These are phyloP conservation scores for Skeletonema menzelii DNA, from an alignment of 108 stramenopile species.

Conservation along the genomic window DNA sequence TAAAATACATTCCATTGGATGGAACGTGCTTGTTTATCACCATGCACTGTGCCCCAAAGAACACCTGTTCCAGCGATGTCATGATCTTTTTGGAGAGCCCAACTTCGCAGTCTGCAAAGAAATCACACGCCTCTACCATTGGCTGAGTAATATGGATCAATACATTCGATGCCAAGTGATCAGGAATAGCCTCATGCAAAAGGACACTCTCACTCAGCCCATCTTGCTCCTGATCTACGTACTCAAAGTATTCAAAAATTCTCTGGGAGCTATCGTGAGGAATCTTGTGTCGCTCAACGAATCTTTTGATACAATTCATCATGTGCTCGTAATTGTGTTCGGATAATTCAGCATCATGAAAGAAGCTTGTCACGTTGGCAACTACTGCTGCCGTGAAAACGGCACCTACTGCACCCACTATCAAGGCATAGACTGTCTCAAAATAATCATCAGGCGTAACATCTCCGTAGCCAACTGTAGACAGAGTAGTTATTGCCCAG, in stretches of 20 bases:
- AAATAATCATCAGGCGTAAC: slow-evolving; percentile 42
- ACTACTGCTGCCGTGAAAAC: slow-evolving; percentile 54
- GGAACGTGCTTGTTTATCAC: slow-evolving; percentile 25
- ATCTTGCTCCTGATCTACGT: slow-evolving; percentile 50
- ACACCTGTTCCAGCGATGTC: slow-evolving; percentile 43
- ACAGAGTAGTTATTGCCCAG: slow-evolving; percentile 57
- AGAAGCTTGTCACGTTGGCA: slow-evolving; percentile 57
- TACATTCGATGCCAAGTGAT: slow-evolving; percentile 28
- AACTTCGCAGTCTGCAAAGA: slow-evolving; percentile 41
- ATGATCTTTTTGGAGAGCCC: slow-evolving; percentile 46
- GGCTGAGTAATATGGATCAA: slow-evolving; percentile 45
- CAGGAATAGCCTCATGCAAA: slow-evolving; percentile 22
- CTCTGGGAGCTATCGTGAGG: slow-evolving; percentile 24
- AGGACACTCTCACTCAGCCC: slow-evolving; percentile 45
- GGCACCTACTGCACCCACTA: slow-evolving; percentile 43
- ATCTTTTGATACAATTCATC: slow-evolving; percentile 43
- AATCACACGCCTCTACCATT: slow-evolving; percentile 37
- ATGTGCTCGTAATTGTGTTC: slow-evolving; percentile 57
- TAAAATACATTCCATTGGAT: slow-evolving; percentile 51
- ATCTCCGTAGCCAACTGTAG: slow-evolving; percentile 69
- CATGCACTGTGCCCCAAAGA: slow-evolving; percentile 31
- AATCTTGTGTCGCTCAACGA: slow-evolving; percentile 45
- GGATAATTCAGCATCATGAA: slow-evolving; percentile 55
- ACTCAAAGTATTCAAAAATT: slow-evolving; percentile 46
- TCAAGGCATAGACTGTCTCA: slow-evolving; percentile 49